Evolutionary conservation across 495 filamentous ascomycete species (phyloP), one percentile per base, ranked within the genome.

Genomic region (Penicillium silybi): DNA sequence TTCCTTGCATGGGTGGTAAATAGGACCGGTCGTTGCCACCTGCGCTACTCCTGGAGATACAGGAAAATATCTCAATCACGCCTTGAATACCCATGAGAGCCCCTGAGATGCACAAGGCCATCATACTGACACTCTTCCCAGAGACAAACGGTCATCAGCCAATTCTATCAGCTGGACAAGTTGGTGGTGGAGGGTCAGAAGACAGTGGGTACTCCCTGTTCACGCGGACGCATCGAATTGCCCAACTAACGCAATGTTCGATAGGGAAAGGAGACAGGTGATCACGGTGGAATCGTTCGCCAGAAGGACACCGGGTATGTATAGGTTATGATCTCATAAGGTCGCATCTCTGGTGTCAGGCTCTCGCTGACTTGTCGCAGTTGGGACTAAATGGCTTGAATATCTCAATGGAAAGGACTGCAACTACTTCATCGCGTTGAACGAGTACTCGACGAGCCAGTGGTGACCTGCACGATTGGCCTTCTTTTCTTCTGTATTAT

Each of bases 121-220:
- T 39, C 7, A 52, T 19, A 27, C 61, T 67, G 41, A 71, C 54
- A 17, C 17, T 13, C 19, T 19, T 19, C 50, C 56, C 73, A 98
- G 93, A 86, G 93, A 61, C 93, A 98, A 85, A 95, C 92, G 5
- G 77, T 91, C 27, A 81, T 98, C 57, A 95, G 89, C 61, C 89
- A 96, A 67, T 97, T 97, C 70, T 98, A 88, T 73, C 88, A 96
- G 72, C 60, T 93, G 60, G 90, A 98, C 68, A 76, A 85, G 63
- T 80, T 98, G 64, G 93, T 98, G 20, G 90, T 98, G 6, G 93
- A 98, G 66, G 92, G 92, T 17, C 86, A 88, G 52, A 85, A 85
- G 65, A 75, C 76, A 38, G 77, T 80, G 64, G 56, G 73, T 54
- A 4, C 47, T 38, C 19, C 37, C 53, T 26, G 53, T 15, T 22